Evolutionary conservation across 192 early-diverging fungal species (phyloP), one percentile per base, ranked within the genome.

Genomic region (Backusella tarrabulga): DNA sequence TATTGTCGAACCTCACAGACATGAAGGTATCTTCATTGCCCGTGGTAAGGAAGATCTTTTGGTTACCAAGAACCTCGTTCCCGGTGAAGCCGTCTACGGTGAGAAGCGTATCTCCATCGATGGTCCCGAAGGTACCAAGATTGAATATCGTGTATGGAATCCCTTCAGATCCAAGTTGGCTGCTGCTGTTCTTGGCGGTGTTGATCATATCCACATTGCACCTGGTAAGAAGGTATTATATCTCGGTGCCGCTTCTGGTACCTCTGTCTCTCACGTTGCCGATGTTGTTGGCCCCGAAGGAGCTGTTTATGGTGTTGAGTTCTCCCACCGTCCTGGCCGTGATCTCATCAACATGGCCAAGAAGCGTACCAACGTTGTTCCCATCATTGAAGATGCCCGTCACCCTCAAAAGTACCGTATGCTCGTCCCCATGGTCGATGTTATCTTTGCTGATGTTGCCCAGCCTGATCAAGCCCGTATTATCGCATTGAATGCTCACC

Each of bases 331-430:
- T 32, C 29, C 97, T 32, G 98, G 98, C 50, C 97, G 98, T 86
- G 98, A 99, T 81, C 88, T 99, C 76, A 98, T 99, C 89, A 98
- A 97, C 91, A 95, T 98, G 92, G 98, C 98, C 85, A 99, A 99
- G 93, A 99, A 99, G 92, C 95, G 97, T 78, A 98, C 97, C 80
- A 99, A 98, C 86, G 95, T 98, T 44, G 96, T 98, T 77, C 97
- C 98, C 60, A 99, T 99, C 77, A 97, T 99, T 80, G 98, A 99
- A 88, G 98, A 99, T 87, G 97, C 97, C 60, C 97, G 97, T 85
- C 95, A 98, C 89, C 98, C 98, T 71, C 95, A 99, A 87, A 99
- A 99, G 88, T 99, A 99, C 90, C 95, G 98, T 85, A 99, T 98
- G 97, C 88, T 98, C 42, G 93, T 98, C 68, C 91, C 91, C 34